A percentile compares a stretch with the other conserved stretches of the same genome.
phyloP scores from a whole-genome alignment of 2,329 filamentous ascomycete species.

The Rosellinia necatrix region DNA sequence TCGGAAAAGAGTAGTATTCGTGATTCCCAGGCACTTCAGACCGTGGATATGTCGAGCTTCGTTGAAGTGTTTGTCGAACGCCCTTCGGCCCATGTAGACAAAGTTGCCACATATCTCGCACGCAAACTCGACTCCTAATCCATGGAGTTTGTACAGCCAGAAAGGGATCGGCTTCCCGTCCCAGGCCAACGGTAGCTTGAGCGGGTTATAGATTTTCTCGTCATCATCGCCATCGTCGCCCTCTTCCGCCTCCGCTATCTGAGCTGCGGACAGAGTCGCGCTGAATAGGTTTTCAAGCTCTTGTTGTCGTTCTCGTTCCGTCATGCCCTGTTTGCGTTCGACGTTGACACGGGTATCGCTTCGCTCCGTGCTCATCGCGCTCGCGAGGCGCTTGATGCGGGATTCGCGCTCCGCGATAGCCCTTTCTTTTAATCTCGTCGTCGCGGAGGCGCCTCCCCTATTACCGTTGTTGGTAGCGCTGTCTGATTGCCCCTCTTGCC shows the following conservation, averaged over 20 bases:
- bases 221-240: conserved; percentile 77
- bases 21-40: conserved; percentile 91
- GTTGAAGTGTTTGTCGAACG: conserved; percentile 98
- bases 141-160: conserved; percentile 97
- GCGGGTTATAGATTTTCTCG: conserved; percentile 92
- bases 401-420: conserved; percentile 89
- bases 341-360: conserved; percentile 92
- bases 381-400: conserved; percentile 77
- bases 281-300: conserved; percentile 86
- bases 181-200: conserved; percentile 95
- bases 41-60: conserved; percentile 93
- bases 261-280: conserved; percentile 54
- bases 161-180: conserved; percentile 98
- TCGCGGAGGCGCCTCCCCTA: conserved; percentile 42
- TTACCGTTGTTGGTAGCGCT: conserved; percentile 37
- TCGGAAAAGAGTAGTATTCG: conserved; percentile 85
- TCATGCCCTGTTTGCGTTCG: conserved; percentile 96
- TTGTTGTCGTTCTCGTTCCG: conserved; percentile 90
- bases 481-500: conserved; percentile 46
- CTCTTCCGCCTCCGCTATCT: conserved; percentile 58
- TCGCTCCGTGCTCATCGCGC: conserved; percentile 83
- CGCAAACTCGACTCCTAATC: conserved; percentile 88
- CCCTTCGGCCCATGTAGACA: conserved; percentile 95
- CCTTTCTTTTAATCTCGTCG: conserved; percentile 77
- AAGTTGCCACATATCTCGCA: conserved; percentile 98